Base-by-base conservation (phyloP, 2,329 filamentous ascomycete species). In the Fusarium xylarioides region DNA sequence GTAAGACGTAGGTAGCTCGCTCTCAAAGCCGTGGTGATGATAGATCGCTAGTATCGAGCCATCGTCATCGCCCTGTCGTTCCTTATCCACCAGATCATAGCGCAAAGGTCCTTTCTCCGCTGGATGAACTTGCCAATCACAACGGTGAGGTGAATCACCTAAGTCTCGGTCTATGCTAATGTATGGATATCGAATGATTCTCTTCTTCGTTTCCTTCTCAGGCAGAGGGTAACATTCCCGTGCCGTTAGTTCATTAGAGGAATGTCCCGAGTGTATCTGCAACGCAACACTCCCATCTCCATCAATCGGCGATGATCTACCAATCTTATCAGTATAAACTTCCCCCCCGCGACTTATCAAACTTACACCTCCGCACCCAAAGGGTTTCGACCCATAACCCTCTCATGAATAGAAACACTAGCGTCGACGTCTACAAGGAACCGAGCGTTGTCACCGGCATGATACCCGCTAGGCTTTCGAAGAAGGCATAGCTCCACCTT, bases 291-390 rank as follows among this genome's bases (percentile, higher is more conserved):
- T 23, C 12, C 32, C 12, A 18, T 43, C 16, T 19, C 11, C 11
- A 1, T 15, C 2, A 2, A 9, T 52, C 7, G 49, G 26, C 10
- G 46, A 15, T 23, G 47, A 54, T 4, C 67, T 70, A 16, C 30
- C 4, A 10, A 21, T 18, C 18, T 19, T 4, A 21, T 65, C 14
- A 66, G 40, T 11, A 46, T 38, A 7, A 4, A 3, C 12, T 16
- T 7, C 5, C 3, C 11, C 5, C 14, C 10, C 4, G 12, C 5
- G n/a, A 7, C 7, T 7, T 4, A 1, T 7, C 34, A 40, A 49
- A 71, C 68, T 72, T 64, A 63, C 63, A 72, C 28, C 15, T 23
- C 9, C 11, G 26, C 53, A 16, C 69, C 68, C 8, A 64, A 16
- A 4, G 63, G 40, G 4, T 68, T 37, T 9, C 28, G 43, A 2